Conservation (phyloP, 1,139 yeast species). For the Kluyveromyces marxianus region DNA sequence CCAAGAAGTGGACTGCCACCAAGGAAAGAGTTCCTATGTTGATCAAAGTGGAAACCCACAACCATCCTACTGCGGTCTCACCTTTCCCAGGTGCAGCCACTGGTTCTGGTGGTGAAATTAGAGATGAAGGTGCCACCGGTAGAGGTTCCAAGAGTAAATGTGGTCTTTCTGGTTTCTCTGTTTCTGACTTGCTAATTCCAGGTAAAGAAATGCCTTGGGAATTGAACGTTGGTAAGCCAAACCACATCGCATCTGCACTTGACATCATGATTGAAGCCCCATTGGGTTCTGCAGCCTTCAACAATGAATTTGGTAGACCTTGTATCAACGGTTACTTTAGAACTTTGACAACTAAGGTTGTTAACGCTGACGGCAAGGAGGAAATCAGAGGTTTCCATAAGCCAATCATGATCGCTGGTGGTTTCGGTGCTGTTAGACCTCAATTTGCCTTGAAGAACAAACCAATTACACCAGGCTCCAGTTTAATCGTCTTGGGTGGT, state of each 20-base stretch:
- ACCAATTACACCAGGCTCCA: conserved; percentile 86
- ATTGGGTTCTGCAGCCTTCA: conserved; percentile 95
- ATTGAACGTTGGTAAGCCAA: conserved; percentile 72
- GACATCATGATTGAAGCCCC: conserved; percentile 98
- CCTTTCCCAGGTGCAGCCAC: conserved; percentile 99
- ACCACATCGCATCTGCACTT: conserved; percentile 85
- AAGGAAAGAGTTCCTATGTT: conserved; percentile 81
- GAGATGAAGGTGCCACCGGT: conserved; percentile 99
- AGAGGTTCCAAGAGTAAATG: conserved; percentile 97
- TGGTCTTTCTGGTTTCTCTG: conserved; percentile 90
- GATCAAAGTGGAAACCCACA: conserved; percentile 96
- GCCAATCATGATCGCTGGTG: conserved; percentile 99
- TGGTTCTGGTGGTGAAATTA: conserved; percentile 99
- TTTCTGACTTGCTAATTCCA: conserved; percentile 86
- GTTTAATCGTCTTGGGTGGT: conserved; percentile 92
- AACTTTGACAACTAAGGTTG: conserved; percentile 78
- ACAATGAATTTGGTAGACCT: conserved; percentile 98
- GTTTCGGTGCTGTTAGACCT: conserved; percentile 94
- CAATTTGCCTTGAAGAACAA: conserved; percentile 82
- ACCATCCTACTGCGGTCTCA: conserved; percentile 98
- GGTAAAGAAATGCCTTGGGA: conserved; percentile 93
- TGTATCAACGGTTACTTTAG: conserved; percentile 96
- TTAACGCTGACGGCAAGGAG: conserved; percentile 49
- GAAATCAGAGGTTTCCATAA: conserved; percentile 96
- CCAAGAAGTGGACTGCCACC: conserved; percentile 66